phyloP scores from a whole-genome alignment of 306 rosid species.

The Vigna nakashimae region DNA sequence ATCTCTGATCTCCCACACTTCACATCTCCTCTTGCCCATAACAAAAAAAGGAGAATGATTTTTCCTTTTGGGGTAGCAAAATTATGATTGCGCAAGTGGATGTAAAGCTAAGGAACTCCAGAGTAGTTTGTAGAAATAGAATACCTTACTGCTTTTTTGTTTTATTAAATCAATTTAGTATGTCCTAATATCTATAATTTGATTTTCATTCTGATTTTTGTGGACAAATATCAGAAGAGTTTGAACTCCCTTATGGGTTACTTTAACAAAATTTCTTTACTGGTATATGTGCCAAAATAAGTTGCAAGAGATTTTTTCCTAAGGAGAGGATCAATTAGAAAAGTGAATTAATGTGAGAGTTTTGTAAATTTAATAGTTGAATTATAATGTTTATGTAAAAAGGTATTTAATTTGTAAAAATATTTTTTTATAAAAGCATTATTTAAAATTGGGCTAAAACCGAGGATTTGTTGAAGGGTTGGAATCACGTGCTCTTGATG shows the following conservation, averaged over 20 bases:
- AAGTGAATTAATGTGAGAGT: too few species aligned
- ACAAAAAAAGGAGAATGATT: background rate
- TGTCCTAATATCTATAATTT: too few species aligned
- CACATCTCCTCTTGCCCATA: too few species aligned
- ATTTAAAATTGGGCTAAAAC: background rate
- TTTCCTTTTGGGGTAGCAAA: background rate
- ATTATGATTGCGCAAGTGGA: background rate
- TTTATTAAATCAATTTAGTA: background rate
- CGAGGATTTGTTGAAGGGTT: too few species aligned
- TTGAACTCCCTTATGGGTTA: background rate
- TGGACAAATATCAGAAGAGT: background rate
- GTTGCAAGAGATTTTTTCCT: background rate
- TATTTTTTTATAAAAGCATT: background rate
- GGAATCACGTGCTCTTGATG: background rate
- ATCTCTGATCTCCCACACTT: too few species aligned
- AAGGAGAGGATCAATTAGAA: too few species aligned
- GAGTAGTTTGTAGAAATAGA: background rate
- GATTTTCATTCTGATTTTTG: too few species aligned
- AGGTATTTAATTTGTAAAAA: background rate
- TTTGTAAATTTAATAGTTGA: too few species aligned
- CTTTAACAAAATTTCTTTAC: too few species aligned
- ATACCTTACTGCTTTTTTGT: background rate
- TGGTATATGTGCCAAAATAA: background rate
- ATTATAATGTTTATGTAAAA: too few species aligned
- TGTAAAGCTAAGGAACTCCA: background rate